Conservation (phyloP, 129 eudicot genomes). For the Rutidosis leptorrhynchoides region DNA sequence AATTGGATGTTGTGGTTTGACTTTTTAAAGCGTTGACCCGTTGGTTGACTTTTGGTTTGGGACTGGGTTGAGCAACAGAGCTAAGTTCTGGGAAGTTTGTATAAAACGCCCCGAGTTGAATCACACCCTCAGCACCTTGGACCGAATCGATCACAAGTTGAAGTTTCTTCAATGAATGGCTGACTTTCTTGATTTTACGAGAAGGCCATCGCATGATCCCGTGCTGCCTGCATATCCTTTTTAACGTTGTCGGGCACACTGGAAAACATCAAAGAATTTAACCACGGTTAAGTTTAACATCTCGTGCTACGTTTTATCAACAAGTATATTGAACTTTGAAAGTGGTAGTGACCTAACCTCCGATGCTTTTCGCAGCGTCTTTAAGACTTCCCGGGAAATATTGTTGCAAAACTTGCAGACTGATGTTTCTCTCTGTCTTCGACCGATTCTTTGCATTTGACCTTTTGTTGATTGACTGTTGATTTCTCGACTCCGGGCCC, state of each 20-base stretch:
- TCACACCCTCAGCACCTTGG: conserved; percentile 55
- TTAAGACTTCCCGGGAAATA: conserved; percentile 66
- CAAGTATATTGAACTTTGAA: conserved; percentile 12
- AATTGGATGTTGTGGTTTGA: conserved; percentile 30
- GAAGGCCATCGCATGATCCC: conserved; percentile 74
- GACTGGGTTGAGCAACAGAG: conserved; percentile 26
- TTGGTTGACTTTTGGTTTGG: conserved; percentile 36
- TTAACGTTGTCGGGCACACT: conserved; percentile 66
- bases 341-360: conserved; percentile 43
- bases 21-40: conserved; percentile 27
- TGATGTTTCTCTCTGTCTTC: conserved; percentile 50
- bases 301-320: conserved; percentile 1
- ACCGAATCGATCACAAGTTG: conserved; percentile 71
- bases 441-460: conserved; percentile 35
- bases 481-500: conserved; percentile 27
- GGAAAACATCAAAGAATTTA: conserved; percentile 15
- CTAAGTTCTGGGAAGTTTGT: conserved; percentile 38
- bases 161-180: conserved; percentile 60
- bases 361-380: conserved; percentile 66
- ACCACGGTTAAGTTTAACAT: conserved; percentile 14
- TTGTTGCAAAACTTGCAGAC: conserved; percentile 55
- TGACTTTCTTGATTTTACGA: conserved; percentile 67
- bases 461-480: conserved; percentile 21
- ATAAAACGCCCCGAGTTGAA: conserved; percentile 54
- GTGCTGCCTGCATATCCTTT: conserved; percentile 71